Base-by-base conservation (phyloP, 2,329 filamentous ascomycete species). In the Pseudogymnoascus sp. region DNA sequence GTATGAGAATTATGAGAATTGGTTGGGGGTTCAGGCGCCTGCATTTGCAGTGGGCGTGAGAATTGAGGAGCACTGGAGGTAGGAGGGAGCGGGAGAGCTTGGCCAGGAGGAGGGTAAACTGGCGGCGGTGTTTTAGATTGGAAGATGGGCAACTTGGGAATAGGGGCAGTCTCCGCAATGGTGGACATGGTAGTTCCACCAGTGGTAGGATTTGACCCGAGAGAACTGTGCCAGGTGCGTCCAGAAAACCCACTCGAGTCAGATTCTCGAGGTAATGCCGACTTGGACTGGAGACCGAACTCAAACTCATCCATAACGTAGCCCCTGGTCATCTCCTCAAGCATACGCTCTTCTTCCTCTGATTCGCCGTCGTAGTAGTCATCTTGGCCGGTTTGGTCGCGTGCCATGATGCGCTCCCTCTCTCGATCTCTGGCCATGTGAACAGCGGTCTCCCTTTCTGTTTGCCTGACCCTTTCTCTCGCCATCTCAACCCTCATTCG, bases 291-390 rank as follows among this genome's bases (percentile, higher is more conserved):
- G 36, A 87, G 76, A 62, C 86, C 87, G 71, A 93, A 89, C 64
- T 90, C 83, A 71, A 96, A 96, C 64, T 93, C 89, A 63, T 93
- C 90, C 71, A 95, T 86, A 63, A 87, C 84, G 74, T 92, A 93
- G 62, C 89, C 91, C 67, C 84, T 86, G 0, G 90, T 92, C 83
- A 97, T 91, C 73, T 96, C 91, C 66, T 97, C 93, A 60, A 97
- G 75, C 62, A 92, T 82, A 36, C 87, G 82, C 72, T 93, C 89
- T 72, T 85, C 82, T 68, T 93, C 90, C 0, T 84, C 86, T 31
- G 86, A 85, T 65, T 83, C 80, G 8, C 83, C 86, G 18, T 86
- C 81, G 68, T 88, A 87, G 61, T 85, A 85, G 31, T 84, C 83
- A 67, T 83, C 83, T 61, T 81, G 77, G n/a, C 78, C 65, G 36